Evolutionary conservation across 192 early-diverging fungal genomes (phyloP).

Genomic region (Umbelopsis sp.): DNA sequence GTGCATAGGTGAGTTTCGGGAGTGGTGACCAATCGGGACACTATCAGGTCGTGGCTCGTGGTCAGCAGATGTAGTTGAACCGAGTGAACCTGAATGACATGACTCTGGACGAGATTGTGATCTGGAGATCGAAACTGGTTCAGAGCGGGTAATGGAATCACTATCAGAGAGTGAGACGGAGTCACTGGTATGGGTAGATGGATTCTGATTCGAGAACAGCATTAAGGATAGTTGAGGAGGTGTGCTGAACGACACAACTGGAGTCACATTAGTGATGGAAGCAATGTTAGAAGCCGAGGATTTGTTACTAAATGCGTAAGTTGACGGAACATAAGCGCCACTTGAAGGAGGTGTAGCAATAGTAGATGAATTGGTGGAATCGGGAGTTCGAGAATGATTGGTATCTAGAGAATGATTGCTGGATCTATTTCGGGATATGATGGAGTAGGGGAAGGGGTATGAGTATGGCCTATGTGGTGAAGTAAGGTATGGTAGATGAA

Average conservation of each 20-base stretch:
- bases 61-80: background rate
- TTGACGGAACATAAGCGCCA: background rate
- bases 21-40: background rate
- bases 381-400: slow-evolving; percentile 3
- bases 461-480: too few species aligned
- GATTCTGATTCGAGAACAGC: slow-evolving; percentile 10
- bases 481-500: too few species aligned
- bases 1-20: background rate
- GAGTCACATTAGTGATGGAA: slow-evolving; percentile 12
- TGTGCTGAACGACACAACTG: slow-evolving; percentile 1
- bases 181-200: background rate
- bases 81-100: background rate
- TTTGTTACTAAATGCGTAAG: background rate
- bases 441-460: too few species aligned
- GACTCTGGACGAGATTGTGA: background rate
- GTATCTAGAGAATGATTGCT: slow-evolving; percentile 9
- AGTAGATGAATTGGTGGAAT: background rate
- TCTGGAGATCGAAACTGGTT: background rate
- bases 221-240: slow-evolving; percentile 6
- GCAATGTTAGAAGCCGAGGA: slow-evolving; percentile 5
- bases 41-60: background rate
- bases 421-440: background rate
- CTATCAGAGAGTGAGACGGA: background rate
- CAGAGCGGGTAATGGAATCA: background rate
- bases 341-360: slow-evolving; percentile 4